Evolutionary conservation across 2,329 filamentous ascomycete species (phyloP), one percentile per base, ranked within the genome.

Genomic region (Ampelomyces quisqualis): DNA sequence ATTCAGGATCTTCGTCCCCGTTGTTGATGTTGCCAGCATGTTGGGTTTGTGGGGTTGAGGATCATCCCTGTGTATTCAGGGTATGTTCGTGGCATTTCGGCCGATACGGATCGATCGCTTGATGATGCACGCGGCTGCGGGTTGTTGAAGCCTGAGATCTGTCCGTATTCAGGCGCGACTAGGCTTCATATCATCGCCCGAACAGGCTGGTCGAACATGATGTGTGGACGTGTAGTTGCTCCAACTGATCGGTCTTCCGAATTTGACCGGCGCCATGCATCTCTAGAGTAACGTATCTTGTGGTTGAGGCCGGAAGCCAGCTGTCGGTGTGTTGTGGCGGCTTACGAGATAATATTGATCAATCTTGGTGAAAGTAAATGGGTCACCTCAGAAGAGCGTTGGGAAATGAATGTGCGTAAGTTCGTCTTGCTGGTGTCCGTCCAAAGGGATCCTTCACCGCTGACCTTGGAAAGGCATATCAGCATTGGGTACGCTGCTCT

Each of bases 11-110:
- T 23, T 6, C 6, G 21, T 23, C 6, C 21, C 21, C 10, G 21
- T 23, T 23, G 21, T 23, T 23, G 21, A 23, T 23, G 29, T 34
- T 33, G 42, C 28, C 17, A 26, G 19, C 22, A 43, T 34, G 30
- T 43, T 38, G 29, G 11, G 21, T 43, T 36, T 23, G 28, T n/a
- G 30, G 29, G 29, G 34, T 26, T 23, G 24, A 24, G 22, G 24
- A 23, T 23, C 19, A 30, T 3, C 23, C 23, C 14, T 17, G 19
- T n/a, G 14, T 21, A 19, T 26, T 13, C 34, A 17, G 21, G 14
- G 11, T 18, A 13, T 13, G 17, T 9, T 20, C 18, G 21, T 21
- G 23, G 34, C 24, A 21, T 28, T 20, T 36, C 15, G 15, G 21
- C 7, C 20, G 21, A 8, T 22, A 2, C 9, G 11, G 14, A 6